Percentiles rank a stretch among this genome's conserved stretches.
These are phyloP conservation scores for Colletotrichum lupini DNA, from an alignment of 2,329 filamentous ascomycete genomes.

Conservation along the genomic window DNA sequence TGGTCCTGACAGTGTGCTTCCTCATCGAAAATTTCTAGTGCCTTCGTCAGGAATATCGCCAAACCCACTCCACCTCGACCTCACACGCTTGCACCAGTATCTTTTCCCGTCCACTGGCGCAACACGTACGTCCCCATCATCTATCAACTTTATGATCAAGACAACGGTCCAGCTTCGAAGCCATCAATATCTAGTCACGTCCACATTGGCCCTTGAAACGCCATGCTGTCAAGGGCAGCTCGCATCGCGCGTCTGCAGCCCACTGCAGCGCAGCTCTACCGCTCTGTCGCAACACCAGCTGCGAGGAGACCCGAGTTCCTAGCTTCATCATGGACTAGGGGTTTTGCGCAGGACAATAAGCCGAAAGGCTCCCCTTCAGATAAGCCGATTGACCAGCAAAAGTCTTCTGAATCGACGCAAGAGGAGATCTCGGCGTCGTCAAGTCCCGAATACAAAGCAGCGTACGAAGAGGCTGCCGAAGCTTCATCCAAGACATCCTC, in stretches of 20 bases:
- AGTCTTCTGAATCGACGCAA: constrained; percentile 14
- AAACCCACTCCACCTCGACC: constrained; percentile 21
- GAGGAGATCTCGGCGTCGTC: constrained; percentile 6
- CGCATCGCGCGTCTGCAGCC: constrained; percentile 37
- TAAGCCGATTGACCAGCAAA: constrained; percentile 22
- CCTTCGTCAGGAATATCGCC: constrained; percentile 30
- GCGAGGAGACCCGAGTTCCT: constrained; percentile 26
- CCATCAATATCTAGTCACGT: background rate
- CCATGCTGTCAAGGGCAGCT: constrained; percentile 39
- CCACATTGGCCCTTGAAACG: constrained; percentile 26
- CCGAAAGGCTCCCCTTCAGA: constrained; percentile 10
- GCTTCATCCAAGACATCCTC: constrained; percentile 19
- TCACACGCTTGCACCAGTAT: constrained; percentile 16
- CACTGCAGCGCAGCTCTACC: constrained; percentile 34
- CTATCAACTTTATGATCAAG: background rate
- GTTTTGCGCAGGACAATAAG: constrained; percentile 33
- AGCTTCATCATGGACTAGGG: constrained; percentile 31
- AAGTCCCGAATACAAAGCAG: constrained; percentile 8
- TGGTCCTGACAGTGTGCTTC: constrained; percentile 9
- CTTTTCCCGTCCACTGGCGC: constrained; percentile 11
- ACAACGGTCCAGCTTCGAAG: background rate
- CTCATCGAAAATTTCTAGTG: constrained; percentile 34
- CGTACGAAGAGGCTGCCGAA: constrained; percentile 19
- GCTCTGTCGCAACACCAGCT: constrained; percentile 32
- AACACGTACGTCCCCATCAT: background rate